A percentile compares a stretch with the other conserved stretches of the same genome.
Conservation (phyloP, 768 basidiomycete species). For the Chalciporus sphaerocephalus region DNA sequence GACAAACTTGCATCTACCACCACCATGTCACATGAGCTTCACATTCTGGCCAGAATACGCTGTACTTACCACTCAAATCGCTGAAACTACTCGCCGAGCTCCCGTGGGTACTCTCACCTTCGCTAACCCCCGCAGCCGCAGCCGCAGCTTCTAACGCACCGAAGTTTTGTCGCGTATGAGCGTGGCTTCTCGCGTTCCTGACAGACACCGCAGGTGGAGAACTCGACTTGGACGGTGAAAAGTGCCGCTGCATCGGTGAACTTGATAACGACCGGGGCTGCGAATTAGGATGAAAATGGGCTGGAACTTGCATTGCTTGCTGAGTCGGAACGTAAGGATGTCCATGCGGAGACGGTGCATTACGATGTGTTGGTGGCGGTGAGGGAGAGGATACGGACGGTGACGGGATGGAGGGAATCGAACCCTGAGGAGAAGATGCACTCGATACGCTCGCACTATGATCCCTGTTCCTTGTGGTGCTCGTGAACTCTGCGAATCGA, state of each 20-base stretch:
- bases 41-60: neutral
- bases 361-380: slow-evolving; percentile 29
- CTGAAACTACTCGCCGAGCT: slow-evolving; percentile 83
- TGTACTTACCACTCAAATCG: slow-evolving; percentile 70
- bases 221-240: slow-evolving; percentile 53
- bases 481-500: slow-evolving; percentile 33
- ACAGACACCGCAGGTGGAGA: slow-evolving; percentile 59
- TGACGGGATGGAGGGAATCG: slow-evolving; percentile 79
- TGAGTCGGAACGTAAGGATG: slow-evolving; percentile 2
- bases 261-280: slow-evolving; percentile 15
- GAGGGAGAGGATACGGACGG: slow-evolving; percentile 54
- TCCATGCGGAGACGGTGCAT: slow-evolving; percentile 23
- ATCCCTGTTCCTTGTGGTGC: slow-evolving; percentile 41
- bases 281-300: slow-evolving; percentile 12
- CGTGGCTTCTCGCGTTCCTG: slow-evolving; percentile 49
- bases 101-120: slow-evolving; percentile 59
- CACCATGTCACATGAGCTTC: neutral
- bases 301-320: slow-evolving; percentile 3
- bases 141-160: slow-evolving; percentile 33
- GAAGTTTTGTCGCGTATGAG: slow-evolving; percentile 45
- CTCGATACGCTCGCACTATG: slow-evolving; percentile 73
- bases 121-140: slow-evolving; percentile 39
- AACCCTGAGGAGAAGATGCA: slow-evolving; percentile 68
- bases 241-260: slow-evolving; percentile 45
- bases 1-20: slow-evolving; percentile 66